These are phyloP conservation scores for Fusarium duplospermum DNA, from an alignment of 2,329 filamentous ascomycete species.

Conservation along the genomic window DNA sequence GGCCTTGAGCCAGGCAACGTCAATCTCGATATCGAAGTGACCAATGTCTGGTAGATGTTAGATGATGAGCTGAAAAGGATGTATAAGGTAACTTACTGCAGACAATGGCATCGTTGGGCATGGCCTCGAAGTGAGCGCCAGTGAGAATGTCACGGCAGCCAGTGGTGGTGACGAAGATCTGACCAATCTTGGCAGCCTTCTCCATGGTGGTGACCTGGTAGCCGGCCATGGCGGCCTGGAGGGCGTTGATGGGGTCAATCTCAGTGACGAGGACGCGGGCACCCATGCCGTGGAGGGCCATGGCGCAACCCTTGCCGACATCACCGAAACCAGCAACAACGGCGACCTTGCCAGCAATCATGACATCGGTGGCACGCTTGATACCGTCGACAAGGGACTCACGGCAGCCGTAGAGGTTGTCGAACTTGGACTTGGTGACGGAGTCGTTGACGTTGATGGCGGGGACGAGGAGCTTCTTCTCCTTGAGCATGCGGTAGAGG, in stretches of 20 bases:
- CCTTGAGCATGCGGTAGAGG: constrained; percentile 98
- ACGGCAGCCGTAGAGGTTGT: constrained; percentile 99
- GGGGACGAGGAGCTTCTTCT: constrained; percentile 87
- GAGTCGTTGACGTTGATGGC: constrained; percentile 99
- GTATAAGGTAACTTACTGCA: constrained; percentile 74
- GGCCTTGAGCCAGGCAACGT: constrained; percentile 99
- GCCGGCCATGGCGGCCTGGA: constrained; percentile 97
- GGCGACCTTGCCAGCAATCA: constrained; percentile 99
- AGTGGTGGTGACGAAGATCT: constrained; percentile 99
- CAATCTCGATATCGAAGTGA: constrained; percentile 99
- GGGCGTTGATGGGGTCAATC: constrained; percentile 99
- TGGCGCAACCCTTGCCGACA: constrained; percentile 98
- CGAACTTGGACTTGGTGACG: constrained; percentile 99
- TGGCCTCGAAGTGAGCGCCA: constrained; percentile 90
- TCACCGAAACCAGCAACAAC: constrained; percentile 99
- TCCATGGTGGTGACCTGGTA: constrained; percentile 99
- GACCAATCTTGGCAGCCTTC: constrained; percentile 86
- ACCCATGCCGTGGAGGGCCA: constrained; percentile 97
- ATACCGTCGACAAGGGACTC: constrained; percentile 99
- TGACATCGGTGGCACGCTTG: constrained; percentile 99
- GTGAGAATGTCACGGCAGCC: constrained; percentile 98
- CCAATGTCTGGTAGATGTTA: constrained; percentile 76
- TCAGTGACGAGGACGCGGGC: constrained; percentile 96
- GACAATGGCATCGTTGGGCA: constrained; percentile 98
- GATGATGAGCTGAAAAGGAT: constrained; percentile 13